These are phyloP conservation scores for Aureobasidium melanogenum DNA, from an alignment of 2,329 filamentous ascomycete genomes.

Conservation along the genomic window DNA sequence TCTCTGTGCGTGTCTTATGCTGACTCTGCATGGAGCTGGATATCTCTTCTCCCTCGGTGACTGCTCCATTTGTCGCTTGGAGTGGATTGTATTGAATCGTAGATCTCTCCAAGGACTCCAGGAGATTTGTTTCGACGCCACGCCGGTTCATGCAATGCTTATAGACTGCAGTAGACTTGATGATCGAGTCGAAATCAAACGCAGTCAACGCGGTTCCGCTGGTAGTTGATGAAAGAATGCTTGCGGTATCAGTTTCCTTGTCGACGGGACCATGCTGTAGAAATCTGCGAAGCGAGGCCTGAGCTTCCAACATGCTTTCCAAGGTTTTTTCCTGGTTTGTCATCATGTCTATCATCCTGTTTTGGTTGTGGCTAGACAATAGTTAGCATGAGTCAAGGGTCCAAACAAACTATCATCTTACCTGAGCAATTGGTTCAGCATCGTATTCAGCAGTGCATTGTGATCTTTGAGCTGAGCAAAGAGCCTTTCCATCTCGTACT, in stretches of 20 bases:
- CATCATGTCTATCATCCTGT: neutral
- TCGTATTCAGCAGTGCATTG: neutral
- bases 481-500: neutral
- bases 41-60: too few species aligned
- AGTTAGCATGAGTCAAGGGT: neutral
- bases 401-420: neutral
- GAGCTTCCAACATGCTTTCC: neutral
- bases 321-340: neutral
- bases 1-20: too few species aligned
- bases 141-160: too few species aligned
- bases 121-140: too few species aligned
- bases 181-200: too few species aligned
- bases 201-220: too few species aligned
- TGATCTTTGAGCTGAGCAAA: neutral
- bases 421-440: neutral
- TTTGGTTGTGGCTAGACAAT: neutral
- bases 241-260: neutral
- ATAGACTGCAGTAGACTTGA: too few species aligned
- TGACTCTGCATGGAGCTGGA: too few species aligned
- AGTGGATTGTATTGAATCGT: too few species aligned
- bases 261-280: neutral
- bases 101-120: too few species aligned
- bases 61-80: too few species aligned
- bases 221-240: neutral
- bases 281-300: neutral